Conservation (phyloP, 2,329 filamentous ascomycete genomes). For the Trichoderma lentiforme region DNA sequence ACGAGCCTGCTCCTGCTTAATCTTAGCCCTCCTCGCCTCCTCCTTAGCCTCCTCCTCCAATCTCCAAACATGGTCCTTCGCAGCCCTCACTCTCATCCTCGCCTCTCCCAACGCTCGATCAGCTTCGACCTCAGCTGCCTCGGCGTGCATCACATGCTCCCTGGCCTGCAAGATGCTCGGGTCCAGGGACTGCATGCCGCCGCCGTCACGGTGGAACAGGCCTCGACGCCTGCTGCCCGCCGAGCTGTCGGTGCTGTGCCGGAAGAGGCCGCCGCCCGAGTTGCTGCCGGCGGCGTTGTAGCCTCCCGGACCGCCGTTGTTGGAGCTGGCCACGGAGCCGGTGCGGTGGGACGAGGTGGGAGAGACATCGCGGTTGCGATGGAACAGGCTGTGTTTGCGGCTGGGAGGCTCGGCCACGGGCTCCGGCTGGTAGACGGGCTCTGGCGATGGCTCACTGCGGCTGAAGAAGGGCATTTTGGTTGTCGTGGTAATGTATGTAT, state of each 20-base stretch:
- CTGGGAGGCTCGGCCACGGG: constrained; percentile 23
- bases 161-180: constrained; percentile 59
- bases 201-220: constrained; percentile 41
- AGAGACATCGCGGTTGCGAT: constrained; percentile 29
- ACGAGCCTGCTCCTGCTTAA: constrained; percentile 64
- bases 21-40: constrained; percentile 61
- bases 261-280: constrained; percentile 19
- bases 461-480: constrained; percentile 33
- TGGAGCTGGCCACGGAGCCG: constrained; percentile 6
- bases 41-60: constrained; percentile 64
- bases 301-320: background rate
- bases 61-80: constrained; percentile 59
- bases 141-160: constrained; percentile 60
- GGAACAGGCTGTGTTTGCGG: constrained; percentile 28
- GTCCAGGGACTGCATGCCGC: constrained; percentile 48
- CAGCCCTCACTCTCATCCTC: constrained; percentile 56
- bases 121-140: constrained; percentile 62
- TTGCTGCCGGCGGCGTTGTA: constrained; percentile 3
- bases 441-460: constrained; percentile 30
- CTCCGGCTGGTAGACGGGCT: constrained; percentile 32
- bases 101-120: constrained; percentile 61
- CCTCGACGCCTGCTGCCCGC: constrained; percentile 19
- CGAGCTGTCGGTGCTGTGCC: constrained; percentile 18
- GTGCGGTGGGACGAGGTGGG: constrained; percentile 20
- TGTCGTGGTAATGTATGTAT: background rate